These are phyloP conservation scores for Naegleria lovaniensis DNA, from an alignment of 208 protist species.

Conservation along the genomic window DNA sequence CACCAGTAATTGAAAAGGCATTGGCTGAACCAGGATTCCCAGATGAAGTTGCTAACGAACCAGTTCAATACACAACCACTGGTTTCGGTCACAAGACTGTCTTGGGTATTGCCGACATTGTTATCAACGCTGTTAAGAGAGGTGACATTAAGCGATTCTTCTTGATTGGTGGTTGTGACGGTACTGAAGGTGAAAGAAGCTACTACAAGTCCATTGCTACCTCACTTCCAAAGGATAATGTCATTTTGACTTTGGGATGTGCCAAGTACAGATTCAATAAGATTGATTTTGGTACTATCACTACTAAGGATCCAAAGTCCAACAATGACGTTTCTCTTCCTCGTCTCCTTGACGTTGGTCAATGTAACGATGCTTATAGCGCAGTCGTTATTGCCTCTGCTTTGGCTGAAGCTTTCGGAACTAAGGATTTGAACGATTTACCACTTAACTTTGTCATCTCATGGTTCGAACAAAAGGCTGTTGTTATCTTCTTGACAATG, in stretches of 20 bases:
- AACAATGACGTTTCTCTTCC: slow-evolving; percentile 56
- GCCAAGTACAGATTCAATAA: slow-evolving; percentile 67
- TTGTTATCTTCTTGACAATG: slow-evolving; percentile 62
- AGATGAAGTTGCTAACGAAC: neutral
- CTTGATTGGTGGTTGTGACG: slow-evolving; percentile 78
- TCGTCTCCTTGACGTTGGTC: slow-evolving; percentile 69
- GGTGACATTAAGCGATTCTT: slow-evolving; percentile 61
- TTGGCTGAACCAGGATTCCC: slow-evolving; percentile 43
- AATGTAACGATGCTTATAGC: slow-evolving; percentile 76
- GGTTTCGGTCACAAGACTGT: slow-evolving; percentile 48
- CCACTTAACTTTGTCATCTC: slow-evolving; percentile 61
- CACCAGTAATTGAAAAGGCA: slow-evolving; percentile 47
- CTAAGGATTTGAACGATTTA: slow-evolving; percentile 43
- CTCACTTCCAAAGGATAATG: slow-evolving; percentile 42
- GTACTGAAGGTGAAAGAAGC: slow-evolving; percentile 49
- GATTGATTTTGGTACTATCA: slow-evolving; percentile 47
- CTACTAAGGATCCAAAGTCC: slow-evolving; percentile 15
- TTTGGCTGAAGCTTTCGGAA: slow-evolving; percentile 48
- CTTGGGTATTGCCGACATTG: slow-evolving; percentile 34
- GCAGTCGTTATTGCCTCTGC: slow-evolving; percentile 57
- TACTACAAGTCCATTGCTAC: slow-evolving; percentile 62
- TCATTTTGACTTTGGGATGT: slow-evolving; percentile 70
- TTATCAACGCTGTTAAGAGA: slow-evolving; percentile 61
- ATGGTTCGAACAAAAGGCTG: slow-evolving; percentile 83
- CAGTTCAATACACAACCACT: slow-evolving; percentile 36